phyloP scores from a whole-genome alignment of 2,329 filamentous ascomycete species.

The Penicillium frequentans region DNA sequence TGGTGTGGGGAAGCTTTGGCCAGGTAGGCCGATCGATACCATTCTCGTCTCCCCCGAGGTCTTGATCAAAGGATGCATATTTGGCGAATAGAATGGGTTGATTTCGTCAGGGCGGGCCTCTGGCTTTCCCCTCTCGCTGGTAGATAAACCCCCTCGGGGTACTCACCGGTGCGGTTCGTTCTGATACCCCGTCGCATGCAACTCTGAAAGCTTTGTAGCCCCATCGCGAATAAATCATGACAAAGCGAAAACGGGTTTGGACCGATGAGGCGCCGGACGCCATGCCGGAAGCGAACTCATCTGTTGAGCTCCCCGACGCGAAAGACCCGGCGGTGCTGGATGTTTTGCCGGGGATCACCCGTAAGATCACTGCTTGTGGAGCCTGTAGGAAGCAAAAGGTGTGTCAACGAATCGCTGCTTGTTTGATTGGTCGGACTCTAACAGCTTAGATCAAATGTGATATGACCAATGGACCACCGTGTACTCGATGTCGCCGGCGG shows the following conservation, averaged over 20 bases:
- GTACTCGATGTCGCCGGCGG: slow-evolving; percentile 47
- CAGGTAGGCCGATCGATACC: slow-evolving; percentile 7
- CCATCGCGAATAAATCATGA: slow-evolving; percentile 1
- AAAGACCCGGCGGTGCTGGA: slow-evolving; percentile 15
- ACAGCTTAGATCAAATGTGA: slow-evolving; percentile 45
- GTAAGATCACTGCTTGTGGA: slow-evolving; percentile 49
- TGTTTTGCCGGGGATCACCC: slow-evolving; percentile 33
- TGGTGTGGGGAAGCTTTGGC: slow-evolving; percentile 8
- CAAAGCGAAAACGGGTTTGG: slow-evolving; percentile 14
- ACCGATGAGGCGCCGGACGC: slow-evolving; percentile 14
- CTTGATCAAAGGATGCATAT: background rate
- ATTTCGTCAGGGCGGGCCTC: slow-evolving; percentile 5
- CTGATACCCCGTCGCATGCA: background rate
- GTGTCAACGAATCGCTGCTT: background rate
- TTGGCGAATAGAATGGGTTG: slow-evolving; percentile 4
- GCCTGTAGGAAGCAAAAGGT: slow-evolving; percentile 55
- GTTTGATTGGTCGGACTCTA: slow-evolving; percentile 5
- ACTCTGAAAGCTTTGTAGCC: background rate
- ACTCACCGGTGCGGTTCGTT: slow-evolving; percentile 8
- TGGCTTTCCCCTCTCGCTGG: slow-evolving; percentile 4
- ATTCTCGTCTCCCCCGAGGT: background rate
- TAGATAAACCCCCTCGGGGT: slow-evolving; percentile 16
- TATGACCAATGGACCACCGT: slow-evolving; percentile 49
- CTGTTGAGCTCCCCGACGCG: background rate
- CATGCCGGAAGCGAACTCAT: slow-evolving; percentile 9